Conservation (phyloP, 106 monocot genomes). For the Chionographis japonica region DNA sequence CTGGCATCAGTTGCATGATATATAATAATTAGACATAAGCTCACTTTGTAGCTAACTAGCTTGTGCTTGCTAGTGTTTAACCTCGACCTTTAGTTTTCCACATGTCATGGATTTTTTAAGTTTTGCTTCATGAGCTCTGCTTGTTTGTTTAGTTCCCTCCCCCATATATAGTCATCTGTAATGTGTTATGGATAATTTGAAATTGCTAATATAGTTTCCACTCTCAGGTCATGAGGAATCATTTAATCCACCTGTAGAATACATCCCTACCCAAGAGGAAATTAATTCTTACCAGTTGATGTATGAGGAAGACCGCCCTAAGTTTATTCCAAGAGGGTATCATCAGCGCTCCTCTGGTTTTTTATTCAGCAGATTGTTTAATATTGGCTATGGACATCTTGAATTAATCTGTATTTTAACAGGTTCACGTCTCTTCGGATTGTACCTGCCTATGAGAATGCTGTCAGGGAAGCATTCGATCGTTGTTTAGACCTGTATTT, state of each 20-base stretch:
- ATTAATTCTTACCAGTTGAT: slow-evolving; percentile 89
- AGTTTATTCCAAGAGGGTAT: slow-evolving; percentile 92
- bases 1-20: too few species aligned
- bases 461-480: slow-evolving; percentile 80
- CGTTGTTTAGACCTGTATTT: slow-evolving; percentile 90
- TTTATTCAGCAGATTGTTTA: not conserved
- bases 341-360: not conserved
- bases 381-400: not conserved
- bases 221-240: slow-evolving; percentile 88
- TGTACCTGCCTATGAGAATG: slow-evolving; percentile 91
- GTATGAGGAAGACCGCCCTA: slow-evolving; percentile 96
- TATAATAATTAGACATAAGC: too few species aligned
- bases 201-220: slow-evolving; percentile 5
- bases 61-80: too few species aligned
- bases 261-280: slow-evolving; percentile 94
- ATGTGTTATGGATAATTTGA: not conserved
- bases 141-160: too few species aligned
- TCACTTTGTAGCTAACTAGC: too few species aligned
- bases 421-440: slow-evolving; percentile 81
- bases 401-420: slow-evolving; percentile 2
- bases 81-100: too few species aligned
- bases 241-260: slow-evolving; percentile 89
- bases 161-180: too few species aligned
- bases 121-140: too few species aligned
- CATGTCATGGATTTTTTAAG: too few species aligned